Base-by-base conservation (phyloP, 306 rosid genomes). In the Rubus idaeus region DNA sequence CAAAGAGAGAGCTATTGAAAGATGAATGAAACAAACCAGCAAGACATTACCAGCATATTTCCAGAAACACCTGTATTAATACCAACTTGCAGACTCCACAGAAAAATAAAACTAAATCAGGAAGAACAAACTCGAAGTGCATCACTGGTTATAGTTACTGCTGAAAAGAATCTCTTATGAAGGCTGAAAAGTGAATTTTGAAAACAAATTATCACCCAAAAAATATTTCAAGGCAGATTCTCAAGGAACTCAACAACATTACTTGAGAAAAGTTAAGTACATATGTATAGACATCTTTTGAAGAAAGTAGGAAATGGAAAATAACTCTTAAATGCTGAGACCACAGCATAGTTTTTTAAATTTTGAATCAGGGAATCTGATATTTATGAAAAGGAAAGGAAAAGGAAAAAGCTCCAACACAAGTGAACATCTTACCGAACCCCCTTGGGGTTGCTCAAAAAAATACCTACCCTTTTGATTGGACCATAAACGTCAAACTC, bases 391-490 rank as follows among this genome's bases (percentile, higher is more conserved):
- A 40, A 14, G 12, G 58, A 12, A 52, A 16, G 7, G 58, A 20
- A 47, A 71, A 10, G 68, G 49, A 49, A 14, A 53, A 79, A 52
- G 72, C 79, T 52, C 78, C 71, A 71, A 83, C 68, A 62, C 37
- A 78, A 77, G 58, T 63, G 71, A 89, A 86, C 89, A 88, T 88
- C 99, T 96, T 96, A 96, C 99, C 99, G 81, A 92, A 88, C 75
- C 83, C 83, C 93, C 81, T 75, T 75, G 83, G 84, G 88, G 88
- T 84, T 83, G 85, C 85, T 88, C 91, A 85, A 80, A 78, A 88
- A 82, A 83, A 91, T 84, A 92, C 99, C 98, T 96, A 96, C 99
- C 99, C 97, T 89, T 88, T 96, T 96, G 94, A 96, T 88, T 83
- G 99, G 90, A 81, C 99, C 99, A 87, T 96, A 92, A 61, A 92